Evolutionary conservation across 1,284 basidiomycete species (phyloP).

Genomic region (Naganishia sp.): DNA sequence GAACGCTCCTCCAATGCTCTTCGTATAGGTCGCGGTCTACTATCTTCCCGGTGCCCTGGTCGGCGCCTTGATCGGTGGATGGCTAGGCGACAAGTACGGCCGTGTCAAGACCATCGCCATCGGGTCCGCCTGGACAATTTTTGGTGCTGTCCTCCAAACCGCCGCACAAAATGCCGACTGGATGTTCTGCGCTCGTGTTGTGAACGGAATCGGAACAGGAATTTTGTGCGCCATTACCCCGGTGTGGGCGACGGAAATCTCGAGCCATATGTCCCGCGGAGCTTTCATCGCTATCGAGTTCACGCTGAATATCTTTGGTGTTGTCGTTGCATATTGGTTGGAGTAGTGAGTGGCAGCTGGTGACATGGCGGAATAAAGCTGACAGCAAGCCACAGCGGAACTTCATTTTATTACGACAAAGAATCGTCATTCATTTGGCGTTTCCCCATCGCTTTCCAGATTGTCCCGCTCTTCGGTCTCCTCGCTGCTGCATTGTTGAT

Average conservation of each 20-base stretch:
- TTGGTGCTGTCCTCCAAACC: conserved; percentile 42
- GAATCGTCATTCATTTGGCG: conserved; percentile 12
- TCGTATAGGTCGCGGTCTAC: conserved; percentile 35
- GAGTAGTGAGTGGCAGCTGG: conserved; percentile 33
- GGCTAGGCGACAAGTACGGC: conserved; percentile 40
- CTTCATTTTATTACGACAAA: conserved; percentile 27
- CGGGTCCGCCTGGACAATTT: conserved; percentile 34
- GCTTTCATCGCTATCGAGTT: conserved; percentile 42
- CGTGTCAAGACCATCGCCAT: conserved; percentile 37
- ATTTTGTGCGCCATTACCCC: conserved; percentile 45
- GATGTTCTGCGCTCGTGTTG: conserved; percentile 40
- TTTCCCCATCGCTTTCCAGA: conserved; percentile 37
- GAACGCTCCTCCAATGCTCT: conserved; percentile 1
- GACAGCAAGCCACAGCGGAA: conserved; percentile 26
- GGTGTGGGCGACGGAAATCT: conserved; percentile 43
- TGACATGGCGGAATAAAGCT: conserved; percentile 11
- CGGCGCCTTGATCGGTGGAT: conserved; percentile 41
- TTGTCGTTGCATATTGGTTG: conserved; percentile 39
- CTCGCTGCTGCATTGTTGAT: conserved; percentile 34
- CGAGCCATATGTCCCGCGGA: conserved; percentile 41
- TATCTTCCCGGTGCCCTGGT: conserved; percentile 45
- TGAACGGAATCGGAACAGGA: conserved; percentile 46
- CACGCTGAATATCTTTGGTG: conserved; percentile 35
- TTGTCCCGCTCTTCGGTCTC: conserved; percentile 39
- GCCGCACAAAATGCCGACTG: conserved; percentile 37